These are phyloP conservation scores for Hypomontagnella submonticulosa DNA, from an alignment of 495 filamentous ascomycete species.

Conservation along the genomic window DNA sequence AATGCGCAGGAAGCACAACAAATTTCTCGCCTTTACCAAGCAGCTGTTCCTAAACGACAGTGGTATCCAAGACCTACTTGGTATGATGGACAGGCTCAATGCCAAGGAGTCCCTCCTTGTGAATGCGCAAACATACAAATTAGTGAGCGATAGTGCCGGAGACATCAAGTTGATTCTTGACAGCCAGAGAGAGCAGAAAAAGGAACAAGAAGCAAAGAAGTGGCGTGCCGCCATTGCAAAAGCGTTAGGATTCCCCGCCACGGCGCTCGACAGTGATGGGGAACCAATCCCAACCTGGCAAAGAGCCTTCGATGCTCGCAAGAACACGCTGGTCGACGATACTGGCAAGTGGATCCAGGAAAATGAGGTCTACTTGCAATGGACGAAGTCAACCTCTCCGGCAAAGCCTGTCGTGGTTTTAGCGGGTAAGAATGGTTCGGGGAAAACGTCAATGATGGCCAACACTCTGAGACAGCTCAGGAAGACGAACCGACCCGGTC, in stretches of 20 bases:
- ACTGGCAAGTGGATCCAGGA: constrained; percentile 51
- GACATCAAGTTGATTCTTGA: constrained; percentile 51
- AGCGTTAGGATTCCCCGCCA: constrained; percentile 49
- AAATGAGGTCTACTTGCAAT: constrained; percentile 45
- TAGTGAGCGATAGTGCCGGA: constrained; percentile 50
- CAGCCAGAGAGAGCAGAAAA: constrained; percentile 48
- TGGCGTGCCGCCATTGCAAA: constrained; percentile 49
- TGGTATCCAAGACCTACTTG: constrained; percentile 50
- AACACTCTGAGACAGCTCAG: constrained; percentile 51
- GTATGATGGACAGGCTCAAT: constrained; percentile 52
- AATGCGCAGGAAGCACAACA: constrained; percentile 49
- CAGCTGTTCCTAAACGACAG: constrained; percentile 54
- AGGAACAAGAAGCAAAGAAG: constrained; percentile 50
- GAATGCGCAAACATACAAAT: constrained; percentile 51
- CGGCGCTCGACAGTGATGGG: constrained; percentile 47
- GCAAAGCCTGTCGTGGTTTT: constrained; percentile 45
- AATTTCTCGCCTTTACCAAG: constrained; percentile 49
- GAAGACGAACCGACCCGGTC: constrained; percentile 44
- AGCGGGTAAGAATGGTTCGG: constrained; percentile 50
- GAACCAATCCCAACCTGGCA: constrained; percentile 54
- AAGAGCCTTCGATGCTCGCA: constrained; percentile 49
- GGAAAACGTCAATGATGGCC: constrained; percentile 53
- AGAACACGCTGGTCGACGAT: constrained; percentile 47
- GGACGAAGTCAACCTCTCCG: constrained; percentile 41
- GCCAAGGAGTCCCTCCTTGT: constrained; percentile 52